Percentiles rank a stretch among this genome's conserved stretches.
phyloP scores from a whole-genome alignment of 2,329 filamentous ascomycete genomes.

The Scedosporium minutisporum region DNA sequence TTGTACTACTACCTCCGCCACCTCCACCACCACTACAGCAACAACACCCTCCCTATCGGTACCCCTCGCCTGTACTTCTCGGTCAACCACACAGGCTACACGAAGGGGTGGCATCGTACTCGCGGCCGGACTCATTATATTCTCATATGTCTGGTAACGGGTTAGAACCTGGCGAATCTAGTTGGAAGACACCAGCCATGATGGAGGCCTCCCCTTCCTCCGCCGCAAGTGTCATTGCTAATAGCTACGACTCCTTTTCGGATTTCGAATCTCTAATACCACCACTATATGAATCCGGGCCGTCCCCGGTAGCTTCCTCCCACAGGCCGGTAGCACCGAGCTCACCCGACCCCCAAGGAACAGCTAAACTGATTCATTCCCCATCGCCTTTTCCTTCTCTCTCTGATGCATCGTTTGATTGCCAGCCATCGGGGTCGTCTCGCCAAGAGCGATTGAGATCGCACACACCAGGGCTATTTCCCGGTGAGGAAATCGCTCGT shows the following conservation, averaged over 20 bases:
- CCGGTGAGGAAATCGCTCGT: too few species aligned
- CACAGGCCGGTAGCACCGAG: neutral
- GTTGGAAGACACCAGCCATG: neutral
- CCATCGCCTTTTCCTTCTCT: too few species aligned
- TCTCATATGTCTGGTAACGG: too few species aligned
- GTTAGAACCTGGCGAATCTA: neutral
- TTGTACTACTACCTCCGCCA: neutral
- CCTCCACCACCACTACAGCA: neutral
- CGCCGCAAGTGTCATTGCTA: neutral
- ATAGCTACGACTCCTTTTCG: neutral
- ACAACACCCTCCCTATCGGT: neutral
- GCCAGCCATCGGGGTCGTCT: too few species aligned
- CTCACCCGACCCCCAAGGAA: too few species aligned
- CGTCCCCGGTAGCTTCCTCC: neutral
- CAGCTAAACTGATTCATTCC: too few species aligned
- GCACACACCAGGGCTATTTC: too few species aligned
- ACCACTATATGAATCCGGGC: neutral
- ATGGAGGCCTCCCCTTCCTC: neutral
- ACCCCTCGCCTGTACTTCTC: neutral
- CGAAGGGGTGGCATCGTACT: too few species aligned
- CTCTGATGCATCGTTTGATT: too few species aligned
- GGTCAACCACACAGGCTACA: neutral
- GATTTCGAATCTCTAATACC: neutral
- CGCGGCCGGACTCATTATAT: too few species aligned
- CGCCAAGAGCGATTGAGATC: too few species aligned